Base-by-base conservation (phyloP, 2,329 filamentous ascomycete genomes). In the Trichoderma brevicompactum region DNA sequence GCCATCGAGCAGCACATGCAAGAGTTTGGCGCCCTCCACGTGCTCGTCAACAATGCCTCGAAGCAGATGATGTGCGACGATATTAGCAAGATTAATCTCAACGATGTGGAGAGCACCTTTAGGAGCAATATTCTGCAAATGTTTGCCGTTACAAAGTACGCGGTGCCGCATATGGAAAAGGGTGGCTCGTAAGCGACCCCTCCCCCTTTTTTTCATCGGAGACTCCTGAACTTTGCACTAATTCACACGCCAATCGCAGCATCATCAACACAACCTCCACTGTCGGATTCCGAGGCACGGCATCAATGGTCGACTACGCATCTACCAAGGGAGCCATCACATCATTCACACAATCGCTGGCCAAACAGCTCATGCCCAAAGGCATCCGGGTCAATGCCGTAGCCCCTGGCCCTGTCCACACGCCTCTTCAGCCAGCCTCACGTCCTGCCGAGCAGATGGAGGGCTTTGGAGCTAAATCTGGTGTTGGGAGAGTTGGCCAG, bases 71-170 rank as follows among this genome's bases (percentile, higher is more conserved):
- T 63, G 58, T 61, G 63, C 12, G 54, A 60, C 2, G 63, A 66
- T 19, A 63, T 66, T 36, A 5, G 7, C 7, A 43, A 77, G 73
- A 77, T 65, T 75, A 77, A 65, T 15, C 46, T 65, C 2, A 54
- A 90, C 91, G 83, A 89, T 92, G 84, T 79, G 86, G 32, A 80
- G 88, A 65, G 85, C 66, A 94, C 91, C 0, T 94, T 96, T 79
- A 83, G 92, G 77, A 91, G 88, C 54, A 96, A 95, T 79, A 93
- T 95, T 72, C 89, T 94, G 76, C 85, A 90, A 3, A 89, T 87
- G 80, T 95, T 93, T 82, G 94, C 88, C 79, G 81, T 94, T 41
- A 84, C 91, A 67, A 95, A 95, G 76, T 92, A 94, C 73, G 79
- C 84, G 12, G 81, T 95, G 10, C 87, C 87, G 0, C 89, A 94